Evolutionary conservation across 2,329 filamentous ascomycete genomes (phyloP), one percentile per base, ranked within the genome.

Genomic region (Tothia fuscella): DNA sequence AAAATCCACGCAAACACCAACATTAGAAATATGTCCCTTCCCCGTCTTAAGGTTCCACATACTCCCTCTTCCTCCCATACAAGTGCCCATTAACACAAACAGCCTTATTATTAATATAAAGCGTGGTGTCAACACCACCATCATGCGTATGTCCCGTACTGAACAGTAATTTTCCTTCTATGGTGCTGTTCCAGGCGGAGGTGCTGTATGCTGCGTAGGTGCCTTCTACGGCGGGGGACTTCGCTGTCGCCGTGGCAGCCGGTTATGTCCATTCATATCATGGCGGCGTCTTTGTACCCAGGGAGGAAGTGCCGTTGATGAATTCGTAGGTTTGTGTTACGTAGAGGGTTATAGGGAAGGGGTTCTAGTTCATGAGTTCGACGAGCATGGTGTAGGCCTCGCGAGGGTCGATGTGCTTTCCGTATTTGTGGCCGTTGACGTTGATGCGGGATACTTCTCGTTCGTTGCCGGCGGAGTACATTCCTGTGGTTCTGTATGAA

Each of bases 381-480:
- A 16, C 9, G 12, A 38, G 9, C 17, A 24, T 10, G 22, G 17
- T 9, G 10, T 31, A 38, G 22, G 24, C 16, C 3, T 40, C 38
- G 10, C 6, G 3, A 4, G 16, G 12, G 9, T 32, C 21, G 35
- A 25, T 24, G 12, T 21, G 9, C 13, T 22, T 14, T 26, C 19
- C 6, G 19, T 24, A 25, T 4, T 25, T 38, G 26, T 10, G 26
- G 9, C 19, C 10, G 14, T 26, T 26, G n/a, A 21, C 12, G 19
- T 25, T 38, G 19, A 24, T 22, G 10, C 35, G 17, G 9, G 20
- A 24, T 6, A 29, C 20, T 20, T 24, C 14, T n/a, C 39, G 14
- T 30, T 41, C 39, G 19, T 42, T 42, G n/a, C 31, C 39, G 29
- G 19, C 5, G 9, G 29, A 34, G 19, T 26, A 42, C 5, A 42